A percentile compares a stretch with the other conserved stretches of the same genome.
Conservation (phyloP, 2,329 filamentous ascomycete species). For the Alternaria longipes region DNA sequence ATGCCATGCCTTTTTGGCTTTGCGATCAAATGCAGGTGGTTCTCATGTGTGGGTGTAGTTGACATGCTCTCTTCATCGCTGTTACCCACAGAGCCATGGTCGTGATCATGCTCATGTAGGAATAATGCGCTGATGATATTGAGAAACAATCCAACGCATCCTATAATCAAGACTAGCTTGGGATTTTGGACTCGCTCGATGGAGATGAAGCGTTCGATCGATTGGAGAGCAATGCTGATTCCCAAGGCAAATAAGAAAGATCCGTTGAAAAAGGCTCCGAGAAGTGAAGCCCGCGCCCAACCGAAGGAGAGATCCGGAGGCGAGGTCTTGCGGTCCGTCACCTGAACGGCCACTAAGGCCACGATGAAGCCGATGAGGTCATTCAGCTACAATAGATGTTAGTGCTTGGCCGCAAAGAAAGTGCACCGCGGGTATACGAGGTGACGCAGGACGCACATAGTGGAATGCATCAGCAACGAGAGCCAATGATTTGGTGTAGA, state of each 20-base stretch:
- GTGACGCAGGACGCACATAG: conserved; percentile 64
- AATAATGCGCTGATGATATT: conserved; percentile 74
- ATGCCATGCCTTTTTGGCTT: conserved; percentile 44
- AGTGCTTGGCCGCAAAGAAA: not conserved
- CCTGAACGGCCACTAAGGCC: conserved; percentile 70
- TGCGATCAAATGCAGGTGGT: conserved; percentile 39
- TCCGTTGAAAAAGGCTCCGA: conserved; percentile 84
- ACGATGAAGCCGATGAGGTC: conserved; percentile 75
- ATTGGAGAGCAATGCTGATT: conserved; percentile 76
- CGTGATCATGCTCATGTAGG: conserved; percentile 63
- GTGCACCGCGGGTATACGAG: too few relatives aligned
- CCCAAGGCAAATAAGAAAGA: conserved; percentile 77
- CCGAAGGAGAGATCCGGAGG: conserved; percentile 73
- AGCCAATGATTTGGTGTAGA: conserved; percentile 75
- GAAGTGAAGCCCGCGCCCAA: conserved; percentile 77
- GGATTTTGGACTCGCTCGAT: conserved; percentile 69
- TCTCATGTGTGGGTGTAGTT: conserved; percentile 26
- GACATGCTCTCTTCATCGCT: conserved; percentile 25
- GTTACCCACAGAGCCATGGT: conserved; percentile 48
- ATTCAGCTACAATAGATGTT: conserved; percentile 63
- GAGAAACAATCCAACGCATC: conserved; percentile 70
- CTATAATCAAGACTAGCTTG: conserved; percentile 73
- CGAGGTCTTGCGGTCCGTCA: conserved; percentile 62
- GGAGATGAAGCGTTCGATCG: conserved; percentile 73
- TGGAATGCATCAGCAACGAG: conserved; percentile 82